These are phyloP conservation scores for Sordariomycetes sp. DNA, from an alignment of 2,329 filamentous ascomycete genomes.

Conservation along the genomic window DNA sequence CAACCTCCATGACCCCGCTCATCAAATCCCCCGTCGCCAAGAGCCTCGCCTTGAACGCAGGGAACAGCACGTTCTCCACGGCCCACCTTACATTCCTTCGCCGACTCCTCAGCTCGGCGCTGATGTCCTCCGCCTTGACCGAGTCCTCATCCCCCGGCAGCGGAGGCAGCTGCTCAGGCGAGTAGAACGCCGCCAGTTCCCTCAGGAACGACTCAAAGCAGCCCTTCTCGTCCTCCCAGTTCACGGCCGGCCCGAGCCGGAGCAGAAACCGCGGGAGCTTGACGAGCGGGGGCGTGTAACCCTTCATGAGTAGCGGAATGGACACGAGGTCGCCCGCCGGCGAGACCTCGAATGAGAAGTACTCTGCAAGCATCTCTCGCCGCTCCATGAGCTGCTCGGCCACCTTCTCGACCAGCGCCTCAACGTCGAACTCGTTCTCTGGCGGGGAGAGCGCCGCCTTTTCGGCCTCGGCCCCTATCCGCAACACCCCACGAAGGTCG, in stretches of 20 bases:
- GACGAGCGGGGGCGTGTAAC: constrained; percentile 73
- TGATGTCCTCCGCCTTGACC: constrained; percentile 25
- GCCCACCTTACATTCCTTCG: constrained; percentile 61
- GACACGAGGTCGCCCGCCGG: constrained; percentile 64
- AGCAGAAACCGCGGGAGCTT: constrained; percentile 88
- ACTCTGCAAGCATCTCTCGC: constrained; percentile 81
- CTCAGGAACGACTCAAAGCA: constrained; percentile 81
- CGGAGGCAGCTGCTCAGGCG: constrained; percentile 70
- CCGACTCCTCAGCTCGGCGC: constrained; percentile 44
- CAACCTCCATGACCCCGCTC: constrained; percentile 70
- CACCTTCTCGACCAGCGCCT: constrained; percentile 56
- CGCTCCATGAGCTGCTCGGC: constrained; percentile 59
- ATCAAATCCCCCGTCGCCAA: constrained; percentile 73
- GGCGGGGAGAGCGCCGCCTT: constrained; percentile 29
- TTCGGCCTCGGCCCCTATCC: constrained; percentile 63
- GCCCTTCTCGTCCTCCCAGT: constrained; percentile 74
- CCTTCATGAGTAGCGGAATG: constrained; percentile 78
- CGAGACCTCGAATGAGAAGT: constrained; percentile 80
- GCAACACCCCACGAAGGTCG: constrained; percentile 58
- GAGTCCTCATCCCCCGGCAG: constrained; percentile 21
- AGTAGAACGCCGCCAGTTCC: constrained; percentile 84
- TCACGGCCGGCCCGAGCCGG: constrained; percentile 74
- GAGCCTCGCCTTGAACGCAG: constrained; percentile 72
- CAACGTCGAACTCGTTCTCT: constrained; percentile 53
- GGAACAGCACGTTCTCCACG: constrained; percentile 81